Evolutionary conservation across 352 stramenopile genomes (phyloP), one percentile per base, ranked within the genome.

Genomic region (Pythium diclinum): DNA sequence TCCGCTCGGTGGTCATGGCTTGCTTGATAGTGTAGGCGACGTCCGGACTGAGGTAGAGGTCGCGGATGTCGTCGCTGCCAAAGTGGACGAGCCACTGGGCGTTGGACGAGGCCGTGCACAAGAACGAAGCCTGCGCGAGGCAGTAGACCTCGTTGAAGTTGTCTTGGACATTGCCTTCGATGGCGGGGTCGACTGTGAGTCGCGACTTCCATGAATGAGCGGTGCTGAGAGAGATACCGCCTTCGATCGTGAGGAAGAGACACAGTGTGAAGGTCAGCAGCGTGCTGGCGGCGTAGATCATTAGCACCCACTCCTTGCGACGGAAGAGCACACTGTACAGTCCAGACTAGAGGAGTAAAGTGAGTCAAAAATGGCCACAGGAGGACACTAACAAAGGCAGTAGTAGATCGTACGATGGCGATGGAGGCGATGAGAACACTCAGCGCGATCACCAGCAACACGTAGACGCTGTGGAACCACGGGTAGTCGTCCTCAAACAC

Each of bases 401-500:
- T 28, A 21, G 2, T 52, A 30, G 19, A 8, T 67, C 67, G 49
- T 66, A 73, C 67, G 46, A 73, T 63, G 0, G 67, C 67, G 46
- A 69, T 55, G 3, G 36, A 49, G 6, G 59, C 61, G 42, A 73
- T 40, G 51, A 73, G 56, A 6, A 65, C 19, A 54, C 61, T 70
- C 2, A 74, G 46, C 0, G 44, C 34, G 4, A 74, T 33, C 23
- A 70, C 54, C 3, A 52, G 3, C 14, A 67, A 46, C 33, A 70
- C 59, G 57, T 69, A 74, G 44, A 54, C 28, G 44, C 21, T 42
- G 59, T 74, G 52, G 42, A 74, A 70, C 67, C 67, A 74, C 53
- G 67, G 61, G 53, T 67, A 74, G 53, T 70, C 59, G 54, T 74
- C 67, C 21, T 74, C 61, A n/a, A 74, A 70, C 7, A 70, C 56